Evolutionary conservation across 1,139 yeast genomes (phyloP).

Genomic region (Maudiozyma humilis): DNA sequence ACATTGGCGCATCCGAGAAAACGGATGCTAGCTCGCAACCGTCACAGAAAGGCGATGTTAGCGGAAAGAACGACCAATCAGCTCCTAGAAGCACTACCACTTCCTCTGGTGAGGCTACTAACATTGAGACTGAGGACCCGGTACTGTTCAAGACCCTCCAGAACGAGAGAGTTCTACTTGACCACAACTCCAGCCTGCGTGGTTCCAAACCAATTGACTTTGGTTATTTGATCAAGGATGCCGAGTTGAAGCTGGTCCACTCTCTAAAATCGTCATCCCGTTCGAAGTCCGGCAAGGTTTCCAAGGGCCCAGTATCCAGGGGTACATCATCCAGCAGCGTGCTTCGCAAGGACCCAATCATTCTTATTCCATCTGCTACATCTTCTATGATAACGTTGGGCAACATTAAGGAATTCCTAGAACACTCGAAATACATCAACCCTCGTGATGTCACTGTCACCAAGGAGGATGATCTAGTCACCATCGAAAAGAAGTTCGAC

Average conservation of each 20-base stretch:
- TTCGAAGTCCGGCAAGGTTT: conserved; percentile 10
- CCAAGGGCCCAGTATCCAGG: conserved; percentile 16
- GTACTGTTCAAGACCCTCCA: conserved; percentile 45
- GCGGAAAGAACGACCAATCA: conserved; percentile 10
- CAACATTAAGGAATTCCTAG: conserved; percentile 76
- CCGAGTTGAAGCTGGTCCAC: conserved; percentile 54
- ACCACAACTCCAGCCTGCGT: conserved; percentile 73
- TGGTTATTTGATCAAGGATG: conserved; percentile 61
- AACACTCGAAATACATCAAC: conserved; percentile 62
- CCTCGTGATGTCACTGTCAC: conserved; percentile 36
- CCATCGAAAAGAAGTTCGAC: conserved; percentile 29
- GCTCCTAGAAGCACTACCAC: not conserved
- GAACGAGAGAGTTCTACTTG: conserved; percentile 60
- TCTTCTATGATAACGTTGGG: conserved; percentile 76
- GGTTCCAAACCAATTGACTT: conserved; percentile 73
- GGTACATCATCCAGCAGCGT: conserved; percentile 10
- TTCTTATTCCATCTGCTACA: conserved; percentile 87
- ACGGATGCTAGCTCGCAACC: not conserved
- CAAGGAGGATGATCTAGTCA: conserved; percentile 22
- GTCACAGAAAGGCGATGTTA: conserved; percentile 8
- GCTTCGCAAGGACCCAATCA: conserved; percentile 69
- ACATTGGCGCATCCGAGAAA: conserved; percentile 20
- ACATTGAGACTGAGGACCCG: conserved; percentile 40
- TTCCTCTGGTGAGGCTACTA: conserved; percentile 15
- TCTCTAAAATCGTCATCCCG: conserved; percentile 39